phyloP scores from a whole-genome alignment of 2,329 filamentous ascomycete species.

The Venturia carpophila region DNA sequence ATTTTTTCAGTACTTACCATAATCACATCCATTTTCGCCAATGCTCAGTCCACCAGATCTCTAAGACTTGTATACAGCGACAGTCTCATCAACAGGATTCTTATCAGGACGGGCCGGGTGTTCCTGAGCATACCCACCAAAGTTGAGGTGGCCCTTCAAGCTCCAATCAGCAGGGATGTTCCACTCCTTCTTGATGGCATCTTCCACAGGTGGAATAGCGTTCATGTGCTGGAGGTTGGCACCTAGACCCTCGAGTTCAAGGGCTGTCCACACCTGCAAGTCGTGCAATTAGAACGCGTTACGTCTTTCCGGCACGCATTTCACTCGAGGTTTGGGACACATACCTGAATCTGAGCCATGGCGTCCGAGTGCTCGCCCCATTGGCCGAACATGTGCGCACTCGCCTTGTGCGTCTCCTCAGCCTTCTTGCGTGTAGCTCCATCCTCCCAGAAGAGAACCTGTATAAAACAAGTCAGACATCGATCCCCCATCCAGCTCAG shows the following conservation, averaged over 20 bases:
- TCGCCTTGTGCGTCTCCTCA: conserved; percentile 18
- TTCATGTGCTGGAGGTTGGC: conserved; percentile 28
- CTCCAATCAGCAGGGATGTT: conserved; percentile 13
- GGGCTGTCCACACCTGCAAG: conserved; percentile 24
- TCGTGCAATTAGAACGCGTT: not conserved
- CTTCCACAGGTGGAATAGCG: conserved; percentile 20
- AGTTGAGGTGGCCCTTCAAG: conserved; percentile 14
- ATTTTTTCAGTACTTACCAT: not conserved
- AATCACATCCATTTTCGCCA: not conserved
- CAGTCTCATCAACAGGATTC: conserved; percentile 6
- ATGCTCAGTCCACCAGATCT: not conserved
- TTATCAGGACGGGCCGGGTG: conserved; percentile 16
- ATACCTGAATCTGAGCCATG: conserved; percentile 23
- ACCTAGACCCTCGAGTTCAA: conserved; percentile 27
- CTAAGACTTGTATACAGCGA: conserved; percentile 15
- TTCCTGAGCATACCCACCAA: conserved; percentile 1
- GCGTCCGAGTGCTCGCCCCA: conserved; percentile 19
- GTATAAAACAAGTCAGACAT: not conserved
- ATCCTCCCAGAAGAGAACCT: conserved; percentile 21
- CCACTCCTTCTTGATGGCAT: conserved; percentile 10
- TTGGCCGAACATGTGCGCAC: conserved; percentile 19
- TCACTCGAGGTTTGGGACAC: not conserved
- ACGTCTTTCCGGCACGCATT: not conserved
- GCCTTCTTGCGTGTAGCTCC: conserved; percentile 3
- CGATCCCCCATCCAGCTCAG: not conserved